phyloP scores from a whole-genome alignment of 176 grass and related monocot genomes.

The Hyparrhenia diplandra region DNA sequence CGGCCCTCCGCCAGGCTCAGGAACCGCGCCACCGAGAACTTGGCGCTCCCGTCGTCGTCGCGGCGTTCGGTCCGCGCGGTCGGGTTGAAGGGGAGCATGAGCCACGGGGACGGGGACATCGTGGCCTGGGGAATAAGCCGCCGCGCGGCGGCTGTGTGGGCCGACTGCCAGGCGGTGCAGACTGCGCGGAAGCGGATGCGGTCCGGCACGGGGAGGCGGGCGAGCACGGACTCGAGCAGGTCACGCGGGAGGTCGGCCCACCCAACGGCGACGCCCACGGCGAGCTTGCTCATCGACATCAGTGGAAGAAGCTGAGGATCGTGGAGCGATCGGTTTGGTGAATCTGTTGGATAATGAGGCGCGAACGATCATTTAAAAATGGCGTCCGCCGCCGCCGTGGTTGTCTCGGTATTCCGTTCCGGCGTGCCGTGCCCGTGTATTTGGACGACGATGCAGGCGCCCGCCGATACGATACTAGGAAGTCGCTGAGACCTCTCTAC shows the following conservation, averaged over 20 bases:
- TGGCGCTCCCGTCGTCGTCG: neutral
- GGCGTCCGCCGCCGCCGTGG: no score
- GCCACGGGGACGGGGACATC: conserved; percentile 47
- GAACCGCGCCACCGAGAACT: conserved; percentile 20
- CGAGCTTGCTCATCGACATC: conserved; percentile 18
- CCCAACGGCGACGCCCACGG: neutral
- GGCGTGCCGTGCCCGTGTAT: neutral
- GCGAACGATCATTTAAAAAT: neutral
- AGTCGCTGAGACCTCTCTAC: no score
- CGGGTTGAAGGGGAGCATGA: conserved; percentile 49
- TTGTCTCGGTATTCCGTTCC: neutral
- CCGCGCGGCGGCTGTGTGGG: neutral
- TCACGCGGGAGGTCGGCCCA: conserved; percentile 52
- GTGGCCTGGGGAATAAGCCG: neutral
- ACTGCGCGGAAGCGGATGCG: conserved; percentile 42
- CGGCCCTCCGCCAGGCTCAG: conserved; percentile 39
- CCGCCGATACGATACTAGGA: no score
- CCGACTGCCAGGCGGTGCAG: conserved; percentile 38
- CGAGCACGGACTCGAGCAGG: conserved; percentile 38
- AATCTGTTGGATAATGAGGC: no score
- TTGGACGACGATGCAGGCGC: neutral
- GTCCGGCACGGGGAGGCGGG: conserved; percentile 35
- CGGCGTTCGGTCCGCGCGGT: neutral
- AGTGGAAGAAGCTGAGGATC: neutral
- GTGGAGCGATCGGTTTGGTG: neutral